Evolutionary conservation across 169 alveolate genomes (phyloP).

Genomic region (Plasmodium adleri): DNA sequence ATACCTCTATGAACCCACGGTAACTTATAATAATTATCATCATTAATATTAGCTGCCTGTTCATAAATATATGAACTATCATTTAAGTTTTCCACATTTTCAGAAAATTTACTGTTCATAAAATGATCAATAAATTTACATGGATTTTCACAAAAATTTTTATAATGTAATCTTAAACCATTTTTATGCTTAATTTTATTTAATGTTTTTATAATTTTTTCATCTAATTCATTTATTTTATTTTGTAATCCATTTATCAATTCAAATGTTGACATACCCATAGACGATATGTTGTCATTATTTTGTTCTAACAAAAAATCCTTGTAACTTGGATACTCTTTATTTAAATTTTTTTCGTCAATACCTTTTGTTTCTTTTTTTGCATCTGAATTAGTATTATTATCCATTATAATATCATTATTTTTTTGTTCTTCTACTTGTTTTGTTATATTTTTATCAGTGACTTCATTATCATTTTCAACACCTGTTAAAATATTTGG

Average conservation of each 20-base stretch:
- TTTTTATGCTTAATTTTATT: conserved; percentile 65
- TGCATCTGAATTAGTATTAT: not conserved
- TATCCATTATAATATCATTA: not conserved
- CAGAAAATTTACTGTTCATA: conserved; percentile 74
- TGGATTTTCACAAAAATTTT: conserved; percentile 72
- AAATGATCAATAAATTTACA: conserved; percentile 74
- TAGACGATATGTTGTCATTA: conserved; percentile 1
- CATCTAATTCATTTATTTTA: conserved; percentile 63
- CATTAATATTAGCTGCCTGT: conserved; percentile 74
- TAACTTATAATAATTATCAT: conserved; percentile 67
- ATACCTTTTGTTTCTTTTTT: not conserved
- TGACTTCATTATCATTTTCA: not conserved
- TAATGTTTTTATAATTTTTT: conserved; percentile 53
- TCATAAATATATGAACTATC: conserved; percentile 61
- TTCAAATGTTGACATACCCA: conserved; percentile 64
- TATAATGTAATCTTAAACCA: conserved; percentile 65
- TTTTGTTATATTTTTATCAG: not conserved
- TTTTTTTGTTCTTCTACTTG: not conserved
- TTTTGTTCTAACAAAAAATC: conserved; percentile 3
- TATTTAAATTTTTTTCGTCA: conserved; percentile 7
- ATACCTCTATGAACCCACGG: conserved; percentile 78
- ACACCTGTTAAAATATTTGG: not conserved
- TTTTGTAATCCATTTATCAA: conserved; percentile 57
- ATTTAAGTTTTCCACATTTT: conserved; percentile 26
- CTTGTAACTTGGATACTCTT: not conserved